Evolutionary conservation across 163 green algal species (phyloP).

Genomic region (Smithsoniella earleae): DNA sequence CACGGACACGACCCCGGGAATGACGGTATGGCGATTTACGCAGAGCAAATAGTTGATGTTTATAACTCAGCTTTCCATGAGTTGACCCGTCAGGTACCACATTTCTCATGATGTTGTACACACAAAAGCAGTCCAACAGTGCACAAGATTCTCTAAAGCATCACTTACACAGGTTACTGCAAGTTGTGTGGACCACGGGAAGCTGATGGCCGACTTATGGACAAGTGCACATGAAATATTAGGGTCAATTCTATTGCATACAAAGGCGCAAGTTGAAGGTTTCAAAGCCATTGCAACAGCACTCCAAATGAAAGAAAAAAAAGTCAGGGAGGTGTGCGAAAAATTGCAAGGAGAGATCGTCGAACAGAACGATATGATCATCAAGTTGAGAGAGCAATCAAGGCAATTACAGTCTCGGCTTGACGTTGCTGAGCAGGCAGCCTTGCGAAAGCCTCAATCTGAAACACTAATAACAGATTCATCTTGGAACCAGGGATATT

Average conservation of each 20-base stretch:
- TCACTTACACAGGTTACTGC: neutral
- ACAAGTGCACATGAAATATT: neutral
- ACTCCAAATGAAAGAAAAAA: neutral
- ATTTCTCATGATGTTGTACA: too few species aligned
- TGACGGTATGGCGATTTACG: neutral
- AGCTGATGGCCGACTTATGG: conserved; percentile 9
- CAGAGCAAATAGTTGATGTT: neutral
- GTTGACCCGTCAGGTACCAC: neutral
- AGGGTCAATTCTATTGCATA: neutral
- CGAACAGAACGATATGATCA: too few species aligned
- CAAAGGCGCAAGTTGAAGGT: neutral
- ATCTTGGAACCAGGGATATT: too few species aligned
- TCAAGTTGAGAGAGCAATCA: too few species aligned
- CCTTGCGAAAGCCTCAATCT: too few species aligned
- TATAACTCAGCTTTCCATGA: conserved; percentile 15
- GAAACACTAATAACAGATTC: too few species aligned
- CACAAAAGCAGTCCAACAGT: too few species aligned
- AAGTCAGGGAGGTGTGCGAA: neutral
- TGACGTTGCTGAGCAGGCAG: too few species aligned
- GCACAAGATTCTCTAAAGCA: too few species aligned
- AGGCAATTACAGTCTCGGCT: too few species aligned
- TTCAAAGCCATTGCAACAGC: conserved; percentile 11
- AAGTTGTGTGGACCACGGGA: neutral
- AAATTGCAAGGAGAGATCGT: too few species aligned
- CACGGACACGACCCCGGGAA: neutral